Percentiles rank a stretch among this genome's conserved stretches.
Evolutionary conservation across 192 early-diverging fungal species (phyloP).

Genomic region (Helicostylum pulchrum): DNA sequence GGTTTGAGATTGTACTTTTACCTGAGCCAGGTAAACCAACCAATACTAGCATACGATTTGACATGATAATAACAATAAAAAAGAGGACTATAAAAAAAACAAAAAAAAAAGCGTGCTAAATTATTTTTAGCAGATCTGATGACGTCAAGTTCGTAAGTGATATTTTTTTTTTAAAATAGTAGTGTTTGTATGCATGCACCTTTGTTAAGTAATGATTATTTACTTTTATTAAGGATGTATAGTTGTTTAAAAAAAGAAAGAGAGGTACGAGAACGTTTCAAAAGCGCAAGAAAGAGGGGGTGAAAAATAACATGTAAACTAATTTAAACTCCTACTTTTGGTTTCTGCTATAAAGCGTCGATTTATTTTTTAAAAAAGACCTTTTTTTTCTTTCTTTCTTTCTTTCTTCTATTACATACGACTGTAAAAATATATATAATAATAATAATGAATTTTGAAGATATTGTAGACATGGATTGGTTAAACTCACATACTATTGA

Average conservation of each 20-base stretch:
- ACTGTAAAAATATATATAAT: background rate
- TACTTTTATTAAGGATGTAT: background rate
- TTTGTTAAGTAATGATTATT: background rate
- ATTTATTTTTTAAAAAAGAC: background rate
- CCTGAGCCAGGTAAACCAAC: constrained; percentile 77
- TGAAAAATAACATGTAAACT: background rate
- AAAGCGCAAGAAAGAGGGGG: background rate
- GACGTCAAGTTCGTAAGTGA: background rate
- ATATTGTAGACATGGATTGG: constrained; percentile 42
- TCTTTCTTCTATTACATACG: background rate
- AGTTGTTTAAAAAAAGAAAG: background rate
- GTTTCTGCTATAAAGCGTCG: background rate
- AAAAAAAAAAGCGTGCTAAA: background rate
- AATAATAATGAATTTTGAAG: constrained; percentile 31
- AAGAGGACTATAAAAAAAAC: background rate
- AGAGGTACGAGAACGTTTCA: background rate
- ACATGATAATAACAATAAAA: background rate
- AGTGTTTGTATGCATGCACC: constrained; percentile 25
- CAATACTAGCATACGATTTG: constrained; percentile 52
- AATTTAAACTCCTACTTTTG: background rate
- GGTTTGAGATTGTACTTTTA: constrained; percentile 66
- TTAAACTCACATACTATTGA: constrained; percentile 27
- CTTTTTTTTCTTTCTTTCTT: constrained; percentile 10
- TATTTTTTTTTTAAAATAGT: no score
- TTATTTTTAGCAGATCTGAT: constrained; percentile 9